phyloP scores from a whole-genome alignment of 257 asterid genomes.

The Solanum pimpinellifolium region DNA sequence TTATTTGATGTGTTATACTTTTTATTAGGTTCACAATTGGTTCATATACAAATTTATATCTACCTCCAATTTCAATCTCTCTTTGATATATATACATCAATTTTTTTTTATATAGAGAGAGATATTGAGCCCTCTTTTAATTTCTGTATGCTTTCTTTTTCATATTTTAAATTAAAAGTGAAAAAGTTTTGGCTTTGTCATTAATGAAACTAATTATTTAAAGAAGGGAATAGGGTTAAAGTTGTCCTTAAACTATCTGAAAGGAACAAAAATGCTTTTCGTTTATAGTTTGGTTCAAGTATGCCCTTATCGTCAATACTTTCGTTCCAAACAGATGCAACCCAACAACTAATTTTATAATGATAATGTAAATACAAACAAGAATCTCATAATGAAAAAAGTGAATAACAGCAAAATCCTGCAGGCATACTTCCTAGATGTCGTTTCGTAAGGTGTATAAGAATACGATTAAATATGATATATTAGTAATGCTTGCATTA shows the following conservation, averaged over 20 bases:
- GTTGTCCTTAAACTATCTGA: no score
- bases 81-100: neutral
- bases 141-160: neutral
- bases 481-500: neutral
- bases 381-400: neutral
- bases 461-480: no score
- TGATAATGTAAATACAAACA: neutral
- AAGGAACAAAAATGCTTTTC: no score
- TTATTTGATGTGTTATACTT: neutral
- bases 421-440: neutral
- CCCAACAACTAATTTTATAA: neutral
- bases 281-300: no score
- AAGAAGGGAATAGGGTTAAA: neutral
- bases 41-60: neutral
- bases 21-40: neutral
- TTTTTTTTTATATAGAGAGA: no score
- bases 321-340: neutral
- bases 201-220: no score
- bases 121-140: neutral
- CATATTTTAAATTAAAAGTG: neutral
- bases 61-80: neutral
- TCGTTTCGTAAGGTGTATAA: neutral
- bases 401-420: neutral
- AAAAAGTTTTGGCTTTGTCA: no score
- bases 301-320: no score